Evolutionary conservation across 106 monocot genomes (phyloP).

Genomic region (Amphibolis antarctica): DNA sequence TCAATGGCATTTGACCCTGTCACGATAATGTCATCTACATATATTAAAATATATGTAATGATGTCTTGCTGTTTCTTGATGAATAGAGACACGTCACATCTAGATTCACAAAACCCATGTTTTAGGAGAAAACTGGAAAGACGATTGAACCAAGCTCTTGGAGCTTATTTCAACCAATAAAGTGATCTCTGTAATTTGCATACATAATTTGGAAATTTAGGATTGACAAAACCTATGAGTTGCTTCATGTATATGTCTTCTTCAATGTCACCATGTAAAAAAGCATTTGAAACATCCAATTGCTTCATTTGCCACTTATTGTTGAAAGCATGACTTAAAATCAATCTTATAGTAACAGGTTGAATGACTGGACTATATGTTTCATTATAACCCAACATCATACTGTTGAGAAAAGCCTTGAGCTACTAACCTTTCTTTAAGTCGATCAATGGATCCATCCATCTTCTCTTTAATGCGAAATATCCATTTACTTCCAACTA

Average conservation of each 20-base stretch:
- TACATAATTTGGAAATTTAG: background rate
- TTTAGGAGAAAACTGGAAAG: background rate
- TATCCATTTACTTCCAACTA: background rate
- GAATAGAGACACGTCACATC: background rate
- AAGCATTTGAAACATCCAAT: background rate
- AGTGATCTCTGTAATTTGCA: background rate
- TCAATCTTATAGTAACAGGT: background rate
- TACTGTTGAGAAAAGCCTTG: background rate
- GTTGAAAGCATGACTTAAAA: background rate
- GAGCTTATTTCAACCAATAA: constrained; percentile 2
- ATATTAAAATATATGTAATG: background rate
- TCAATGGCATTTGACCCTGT: background rate
- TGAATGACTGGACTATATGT: background rate
- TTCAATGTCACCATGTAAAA: background rate
- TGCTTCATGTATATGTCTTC: background rate
- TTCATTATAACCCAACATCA: background rate
- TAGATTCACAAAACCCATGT: background rate
- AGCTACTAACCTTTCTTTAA: background rate
- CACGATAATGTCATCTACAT: constrained; percentile 1
- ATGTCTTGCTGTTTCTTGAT: background rate
- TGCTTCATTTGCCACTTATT: background rate
- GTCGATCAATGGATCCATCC: background rate
- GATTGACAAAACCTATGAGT: background rate
- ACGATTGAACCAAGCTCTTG: background rate
- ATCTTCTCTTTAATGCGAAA: background rate